These are phyloP conservation scores for Emergomyces pasteurianus DNA, from an alignment of 2,329 filamentous ascomycete species.

Conservation along the genomic window DNA sequence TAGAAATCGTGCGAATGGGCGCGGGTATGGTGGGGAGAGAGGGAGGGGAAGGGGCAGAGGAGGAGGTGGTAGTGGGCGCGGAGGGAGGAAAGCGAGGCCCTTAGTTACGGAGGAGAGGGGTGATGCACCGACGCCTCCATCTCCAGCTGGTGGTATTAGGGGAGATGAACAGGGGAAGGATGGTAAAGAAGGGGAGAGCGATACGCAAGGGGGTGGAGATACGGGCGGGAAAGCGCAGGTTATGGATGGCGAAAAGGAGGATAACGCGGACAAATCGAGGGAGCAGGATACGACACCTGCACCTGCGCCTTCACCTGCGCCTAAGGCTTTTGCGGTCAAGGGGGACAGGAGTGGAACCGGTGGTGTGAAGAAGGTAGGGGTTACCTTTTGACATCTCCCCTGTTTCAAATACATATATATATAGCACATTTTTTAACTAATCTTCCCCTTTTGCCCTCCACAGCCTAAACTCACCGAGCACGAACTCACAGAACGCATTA, in stretches of 20 bases:
- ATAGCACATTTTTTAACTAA: neutral
- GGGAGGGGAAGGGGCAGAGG: slow-evolving; percentile 3
- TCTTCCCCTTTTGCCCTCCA: slow-evolving; percentile 2
- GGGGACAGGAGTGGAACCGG: slow-evolving; percentile 45
- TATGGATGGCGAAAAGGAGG: neutral
- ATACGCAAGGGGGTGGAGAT: neutral
- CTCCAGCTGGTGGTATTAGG: neutral
- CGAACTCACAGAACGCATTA: slow-evolving; percentile 50
- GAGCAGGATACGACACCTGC: neutral
- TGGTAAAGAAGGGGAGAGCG: neutral
- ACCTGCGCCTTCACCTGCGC: slow-evolving; percentile 10
- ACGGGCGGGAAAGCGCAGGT: neutral
- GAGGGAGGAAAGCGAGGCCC: slow-evolving; percentile 6
- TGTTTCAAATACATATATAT: neutral
- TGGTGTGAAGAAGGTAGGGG: slow-evolving; percentile 35
- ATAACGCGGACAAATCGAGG: slow-evolving; percentile 5
- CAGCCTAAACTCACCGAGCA: slow-evolving; percentile 53
- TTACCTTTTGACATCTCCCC: neutral
- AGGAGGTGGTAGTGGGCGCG: slow-evolving; percentile 7
- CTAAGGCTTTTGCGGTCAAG: slow-evolving; percentile 36
- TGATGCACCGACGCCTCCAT: neutral
- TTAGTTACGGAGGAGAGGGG: neutral
- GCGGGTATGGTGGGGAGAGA: neutral
- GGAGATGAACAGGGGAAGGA: neutral
- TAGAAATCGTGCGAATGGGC: neutral